These are phyloP conservation scores for Coemansia sp. DNA, from an alignment of 371 early-diverging fungal genomes.

Conservation along the genomic window DNA sequence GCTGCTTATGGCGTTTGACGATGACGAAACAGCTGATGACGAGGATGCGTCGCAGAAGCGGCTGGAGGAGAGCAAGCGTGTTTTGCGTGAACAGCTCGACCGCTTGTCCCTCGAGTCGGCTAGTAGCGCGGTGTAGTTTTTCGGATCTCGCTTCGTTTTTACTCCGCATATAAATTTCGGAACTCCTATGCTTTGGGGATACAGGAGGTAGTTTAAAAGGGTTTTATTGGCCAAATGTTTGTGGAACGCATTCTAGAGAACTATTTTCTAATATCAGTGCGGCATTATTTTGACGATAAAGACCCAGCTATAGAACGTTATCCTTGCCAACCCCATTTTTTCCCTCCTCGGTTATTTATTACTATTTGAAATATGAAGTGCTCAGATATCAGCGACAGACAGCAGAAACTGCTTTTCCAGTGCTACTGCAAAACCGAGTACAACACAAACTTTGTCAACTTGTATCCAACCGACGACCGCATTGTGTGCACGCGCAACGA, in stretches of 20 bases:
- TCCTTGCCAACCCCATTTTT: too few relatives aligned
- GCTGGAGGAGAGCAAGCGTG: conserved; percentile 35
- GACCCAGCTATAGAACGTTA: neutral
- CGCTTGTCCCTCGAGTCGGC: conserved; percentile 22
- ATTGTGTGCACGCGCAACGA: conserved; percentile 44
- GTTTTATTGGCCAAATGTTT: neutral
- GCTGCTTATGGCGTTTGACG: conserved; percentile 76
- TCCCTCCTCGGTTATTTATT: too few relatives aligned
- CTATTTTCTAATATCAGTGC: neutral
- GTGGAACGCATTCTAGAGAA: too few relatives aligned
- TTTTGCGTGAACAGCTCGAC: conserved; percentile 32
- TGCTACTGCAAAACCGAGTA: conserved; percentile 49
- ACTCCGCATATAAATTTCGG: neutral
- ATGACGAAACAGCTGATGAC: conserved; percentile 60
- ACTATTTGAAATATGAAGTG: conserved; percentile 9
- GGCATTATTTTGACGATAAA: neutral
- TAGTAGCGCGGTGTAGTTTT: too few relatives aligned
- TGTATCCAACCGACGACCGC: conserved; percentile 7
- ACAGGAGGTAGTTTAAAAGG: too few relatives aligned
- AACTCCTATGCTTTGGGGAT: neutral
- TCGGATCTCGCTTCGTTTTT: too few relatives aligned
- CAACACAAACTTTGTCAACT: conserved; percentile 41
- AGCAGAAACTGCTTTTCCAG: conserved; percentile 40
- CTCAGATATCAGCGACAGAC: conserved; percentile 38
- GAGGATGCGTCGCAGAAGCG: conserved; percentile 26